Conservation (phyloP, 208 protist species). For the Leishmania guyanensis region DNA sequence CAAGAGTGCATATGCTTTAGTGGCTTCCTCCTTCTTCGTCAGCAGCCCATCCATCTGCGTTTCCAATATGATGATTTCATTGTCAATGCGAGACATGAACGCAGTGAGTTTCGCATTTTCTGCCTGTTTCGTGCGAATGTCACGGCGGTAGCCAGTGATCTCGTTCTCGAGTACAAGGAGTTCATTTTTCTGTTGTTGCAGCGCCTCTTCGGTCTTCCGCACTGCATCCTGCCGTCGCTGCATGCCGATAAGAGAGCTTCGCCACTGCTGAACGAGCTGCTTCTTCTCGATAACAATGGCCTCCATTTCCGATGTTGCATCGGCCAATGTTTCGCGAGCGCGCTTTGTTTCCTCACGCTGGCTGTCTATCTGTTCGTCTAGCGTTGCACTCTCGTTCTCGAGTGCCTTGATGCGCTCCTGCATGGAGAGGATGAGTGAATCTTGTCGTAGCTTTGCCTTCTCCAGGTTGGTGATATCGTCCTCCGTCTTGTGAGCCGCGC, state of each 20-base stretch:
- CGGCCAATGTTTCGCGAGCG: conserved; percentile 88
- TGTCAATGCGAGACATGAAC: conserved; percentile 92
- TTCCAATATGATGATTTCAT: conserved; percentile 90
- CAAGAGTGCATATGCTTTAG: conserved; percentile 75
- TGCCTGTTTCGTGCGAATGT: conserved; percentile 82
- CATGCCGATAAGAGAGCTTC: conserved; percentile 93
- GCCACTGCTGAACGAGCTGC: conserved; percentile 95
- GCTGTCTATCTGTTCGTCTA: conserved; percentile 83
- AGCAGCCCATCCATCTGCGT: conserved; percentile 87
- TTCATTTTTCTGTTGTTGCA: conserved; percentile 92
- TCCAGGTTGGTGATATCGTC: conserved; percentile 95
- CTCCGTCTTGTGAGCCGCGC: conserved; percentile 95
- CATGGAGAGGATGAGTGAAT: conserved; percentile 88
- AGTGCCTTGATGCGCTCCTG: conserved; percentile 84
- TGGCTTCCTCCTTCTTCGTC: conserved; percentile 73
- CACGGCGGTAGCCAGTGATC: conserved; percentile 87
- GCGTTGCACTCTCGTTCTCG: conserved; percentile 81
- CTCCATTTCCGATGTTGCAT: conserved; percentile 95
- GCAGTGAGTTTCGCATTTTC: conserved; percentile 91
- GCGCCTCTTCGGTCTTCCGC: conserved; percentile 91
- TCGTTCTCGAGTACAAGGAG: conserved; percentile 92
- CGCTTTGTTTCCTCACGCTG: conserved; percentile 92
- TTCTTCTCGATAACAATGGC: conserved; percentile 95
- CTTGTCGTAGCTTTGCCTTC: conserved; percentile 92
- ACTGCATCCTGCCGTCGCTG: conserved; percentile 94